Base-by-base conservation (phyloP, 495 filamentous ascomycete genomes). In the Peziza echinospora region DNA sequence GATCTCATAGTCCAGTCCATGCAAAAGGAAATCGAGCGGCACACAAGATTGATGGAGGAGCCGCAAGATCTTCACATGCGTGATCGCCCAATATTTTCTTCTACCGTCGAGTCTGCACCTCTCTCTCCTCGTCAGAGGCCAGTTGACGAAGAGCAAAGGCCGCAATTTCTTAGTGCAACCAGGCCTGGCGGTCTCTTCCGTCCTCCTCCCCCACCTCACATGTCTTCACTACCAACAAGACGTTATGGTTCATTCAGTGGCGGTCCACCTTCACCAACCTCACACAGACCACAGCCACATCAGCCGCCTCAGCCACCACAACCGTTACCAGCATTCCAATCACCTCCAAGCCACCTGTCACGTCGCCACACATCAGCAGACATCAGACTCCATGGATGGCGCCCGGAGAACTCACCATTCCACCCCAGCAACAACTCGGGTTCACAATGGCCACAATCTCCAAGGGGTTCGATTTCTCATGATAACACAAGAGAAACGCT, bases 351-450 rank as follows among this genome's bases (percentile, higher is more conserved):
- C 44, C 80, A 77, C 54, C 66, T 94, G 26, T 71, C 77, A 24
- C 77, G 89, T 19, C 76, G 89, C 39, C 89, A 97, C 62, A 97
- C 89, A 1, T 89, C 87, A 42, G 89, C 89, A 46, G 89, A 97
- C 54, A 96, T 97, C 52, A 81, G 89, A 24, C 75, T 81, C 34
- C 80, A 81, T 53, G 82, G 83, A 44, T 94, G 89, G 89, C 76
- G 80, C 52, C 70, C 74, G 13, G 71, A 66, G 39, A 69, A 70
- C 22, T 84, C 84, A 3, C 82, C 85, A 10, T 84, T 83, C 26
- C 82, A 43, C 21, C 21, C 41, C n/a, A 43, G n/a, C 16, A 43
- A 43, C 41, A 23, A 21, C 21, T 43, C 4, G 11, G 41, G 77
- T 8, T 61, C 73, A 21, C 80, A 82, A 44, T 94, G 84, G 84